Conservation (phyloP, 2,329 filamentous ascomycete species). For the Cytospora piceae region DNA sequence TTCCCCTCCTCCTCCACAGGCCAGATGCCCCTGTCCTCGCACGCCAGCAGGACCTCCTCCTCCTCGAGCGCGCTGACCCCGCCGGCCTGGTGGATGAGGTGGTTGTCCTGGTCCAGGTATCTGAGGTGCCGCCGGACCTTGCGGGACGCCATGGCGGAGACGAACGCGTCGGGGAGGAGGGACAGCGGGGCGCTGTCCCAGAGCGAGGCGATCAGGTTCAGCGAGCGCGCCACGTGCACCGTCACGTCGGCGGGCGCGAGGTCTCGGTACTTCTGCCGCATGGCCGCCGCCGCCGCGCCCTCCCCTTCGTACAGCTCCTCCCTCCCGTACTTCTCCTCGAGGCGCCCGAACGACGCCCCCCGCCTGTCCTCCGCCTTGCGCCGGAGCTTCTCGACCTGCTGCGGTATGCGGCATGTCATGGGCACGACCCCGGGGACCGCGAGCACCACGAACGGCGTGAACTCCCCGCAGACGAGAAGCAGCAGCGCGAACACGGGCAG, state of each 20-base stretch:
- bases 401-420: constrained; percentile 79
- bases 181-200: constrained; percentile 53
- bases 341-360: constrained; percentile 50
- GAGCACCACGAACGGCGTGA: constrained; percentile 79
- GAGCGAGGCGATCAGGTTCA: constrained; percentile 50
- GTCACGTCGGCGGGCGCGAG: constrained; percentile 24
- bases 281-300: constrained; percentile 19
- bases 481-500: constrained; percentile 79
- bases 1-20: constrained; percentile 60
- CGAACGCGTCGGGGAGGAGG: constrained; percentile 37
- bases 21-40: constrained; percentile 69
- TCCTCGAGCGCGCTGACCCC: constrained; percentile 60
- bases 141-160: constrained; percentile 56
- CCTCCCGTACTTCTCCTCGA: constrained; percentile 32
- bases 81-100: constrained; percentile 65
- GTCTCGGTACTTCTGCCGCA: not conserved
- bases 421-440: constrained; percentile 74
- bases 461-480: constrained; percentile 79
- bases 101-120: constrained; percentile 73
- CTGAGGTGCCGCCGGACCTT: constrained; percentile 58
- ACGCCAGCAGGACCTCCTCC: constrained; percentile 71
- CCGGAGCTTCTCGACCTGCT: constrained; percentile 66
- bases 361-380: constrained; percentile 57
- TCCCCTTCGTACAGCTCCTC: not conserved
- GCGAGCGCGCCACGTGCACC: constrained; percentile 47